Base-by-base conservation (phyloP, 768 basidiomycete genomes). In the Leccinum ochraceum region DNA sequence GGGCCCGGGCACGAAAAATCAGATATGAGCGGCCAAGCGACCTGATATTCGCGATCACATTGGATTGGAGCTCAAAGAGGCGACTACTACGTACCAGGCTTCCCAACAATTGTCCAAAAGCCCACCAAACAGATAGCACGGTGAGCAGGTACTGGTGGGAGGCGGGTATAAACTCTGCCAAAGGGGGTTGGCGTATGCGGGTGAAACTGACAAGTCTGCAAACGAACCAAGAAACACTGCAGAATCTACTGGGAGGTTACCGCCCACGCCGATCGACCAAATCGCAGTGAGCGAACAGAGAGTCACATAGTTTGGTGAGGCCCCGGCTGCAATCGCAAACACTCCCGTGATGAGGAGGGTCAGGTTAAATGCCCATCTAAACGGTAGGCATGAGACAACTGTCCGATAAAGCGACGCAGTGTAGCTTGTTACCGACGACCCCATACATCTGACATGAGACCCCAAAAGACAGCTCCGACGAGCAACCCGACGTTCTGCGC, bases 61-160 rank as follows among this genome's bases (percentile, higher is more conserved):
- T 3, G 16, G 11, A 32, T 16, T 36, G n/a, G 0, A 14, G 0
- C 48, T 66, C 32, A 3, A 26, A 34, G 56, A 36, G 2, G 10
- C 8, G 13, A 39, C 0, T 2, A 13, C 3, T 11, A 60, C 74
- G n/a, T 46, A 80, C 80, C 54, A 82, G 65, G 63, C 79, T 81
- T 17, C 84, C 86, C 53, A 88, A 68, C 1, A 90, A 79, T 69
- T 90, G 90, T 3, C 89, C 89, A 36, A 91, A 78, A 6, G 87
- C 86, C 90, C 90, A 92, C 86, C 87, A 92, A 39, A 90, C 82
- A 0, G 89, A 89, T 17, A 92, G 78, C 14, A 91, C 75, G 0
- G 89, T 90, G 36, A 92, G 76, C 4, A 92, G 78, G 66, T 89
- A 91, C 66, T 92, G 90, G 62, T 91, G 88, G 1, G 84, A 83